Percentiles rank a stretch among this genome's conserved stretches.
Evolutionary conservation across 441 rosid genomes (phyloP).

Genomic region (Biscutella auriculata): DNA sequence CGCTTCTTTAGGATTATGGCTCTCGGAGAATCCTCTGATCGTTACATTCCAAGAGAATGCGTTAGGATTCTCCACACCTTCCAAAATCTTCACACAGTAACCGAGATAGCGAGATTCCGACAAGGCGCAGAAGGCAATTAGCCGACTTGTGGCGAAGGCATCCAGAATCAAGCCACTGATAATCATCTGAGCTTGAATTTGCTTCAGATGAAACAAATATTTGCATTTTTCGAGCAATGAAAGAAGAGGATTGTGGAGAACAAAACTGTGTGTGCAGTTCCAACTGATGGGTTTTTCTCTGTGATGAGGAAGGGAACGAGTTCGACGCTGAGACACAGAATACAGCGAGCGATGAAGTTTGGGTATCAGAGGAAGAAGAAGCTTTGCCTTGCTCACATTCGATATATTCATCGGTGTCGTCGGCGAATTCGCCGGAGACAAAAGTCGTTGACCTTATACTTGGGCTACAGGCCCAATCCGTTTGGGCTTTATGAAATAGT

Average conservation of each 20-base stretch:
- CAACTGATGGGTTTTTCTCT: slow-evolving; percentile 26
- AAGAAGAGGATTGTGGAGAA: slow-evolving; percentile 44
- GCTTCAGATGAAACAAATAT: slow-evolving; percentile 49
- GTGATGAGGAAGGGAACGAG: slow-evolving; percentile 35
- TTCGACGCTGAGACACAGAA: slow-evolving; percentile 16
- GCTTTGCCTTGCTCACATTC: slow-evolving; percentile 19
- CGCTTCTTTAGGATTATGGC: slow-evolving; percentile 31
- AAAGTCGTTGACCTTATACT: background rate
- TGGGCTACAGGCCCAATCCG: background rate
- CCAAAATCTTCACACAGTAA: slow-evolving; percentile 45
- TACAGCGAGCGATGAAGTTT: slow-evolving; percentile 7
- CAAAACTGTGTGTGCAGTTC: slow-evolving; percentile 36
- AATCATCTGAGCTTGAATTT: slow-evolving; percentile 62
- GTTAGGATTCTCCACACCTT: slow-evolving; percentile 26
- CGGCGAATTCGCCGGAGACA: slow-evolving; percentile 6
- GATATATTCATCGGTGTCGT: slow-evolving; percentile 30
- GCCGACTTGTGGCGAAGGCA: slow-evolving; percentile 51
- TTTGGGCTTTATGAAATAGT: too few relatives aligned
- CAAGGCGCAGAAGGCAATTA: slow-evolving; percentile 49
- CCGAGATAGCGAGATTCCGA: slow-evolving; percentile 49
- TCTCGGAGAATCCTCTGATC: slow-evolving; percentile 46
- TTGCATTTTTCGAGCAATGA: slow-evolving; percentile 44
- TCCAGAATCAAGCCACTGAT: slow-evolving; percentile 38
- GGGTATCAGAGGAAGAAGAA: slow-evolving; percentile 15
- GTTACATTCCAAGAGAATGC: slow-evolving; percentile 68